phyloP scores from a whole-genome alignment of 148 eudicot genomes.

The Amaranthus palmeri region DNA sequence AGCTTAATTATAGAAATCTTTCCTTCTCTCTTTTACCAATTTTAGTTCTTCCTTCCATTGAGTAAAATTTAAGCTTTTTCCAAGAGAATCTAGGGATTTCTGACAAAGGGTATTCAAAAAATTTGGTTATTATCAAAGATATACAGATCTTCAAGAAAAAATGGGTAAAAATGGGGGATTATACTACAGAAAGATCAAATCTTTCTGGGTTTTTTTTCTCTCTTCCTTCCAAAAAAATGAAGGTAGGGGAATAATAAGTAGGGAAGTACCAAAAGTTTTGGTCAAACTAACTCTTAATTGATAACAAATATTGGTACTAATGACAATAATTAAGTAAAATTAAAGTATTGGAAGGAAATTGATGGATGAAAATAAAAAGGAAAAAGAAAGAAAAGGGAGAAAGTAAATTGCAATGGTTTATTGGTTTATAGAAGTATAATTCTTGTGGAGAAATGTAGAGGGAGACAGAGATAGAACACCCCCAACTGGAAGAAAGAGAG shows the following conservation, averaged over 20 bases:
- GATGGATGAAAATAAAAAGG: background rate
- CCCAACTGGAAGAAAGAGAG: conserved; percentile 15
- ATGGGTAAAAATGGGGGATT: too few relatives aligned
- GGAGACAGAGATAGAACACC: conserved; percentile 7
- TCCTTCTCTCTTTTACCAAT: background rate
- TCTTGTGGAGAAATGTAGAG: conserved; percentile 14
- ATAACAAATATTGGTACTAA: conserved; percentile 14
- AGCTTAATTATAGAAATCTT: background rate
- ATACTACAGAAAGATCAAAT: too few relatives aligned
- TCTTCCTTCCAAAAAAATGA: background rate
- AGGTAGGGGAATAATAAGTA: conserved; percentile 25
- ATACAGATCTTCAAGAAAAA: background rate
- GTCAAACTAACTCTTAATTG: conserved; percentile 24
- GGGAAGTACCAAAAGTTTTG: conserved; percentile 15
- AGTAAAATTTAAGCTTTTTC: conserved; percentile 16
- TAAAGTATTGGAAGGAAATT: conserved; percentile 20
- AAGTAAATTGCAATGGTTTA: background rate
- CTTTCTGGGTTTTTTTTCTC: background rate
- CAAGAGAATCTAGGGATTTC: conserved; percentile 23
- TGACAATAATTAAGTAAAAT: conserved; percentile 5
- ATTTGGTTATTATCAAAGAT: background rate
- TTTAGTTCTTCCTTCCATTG: conserved; percentile 13
- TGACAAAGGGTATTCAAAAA: conserved; percentile 14
- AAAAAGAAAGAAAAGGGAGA: background rate
- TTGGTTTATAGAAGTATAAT: background rate